Base-by-base conservation (phyloP, 148 eudicot species). In the Talinum fruticosum region DNA sequence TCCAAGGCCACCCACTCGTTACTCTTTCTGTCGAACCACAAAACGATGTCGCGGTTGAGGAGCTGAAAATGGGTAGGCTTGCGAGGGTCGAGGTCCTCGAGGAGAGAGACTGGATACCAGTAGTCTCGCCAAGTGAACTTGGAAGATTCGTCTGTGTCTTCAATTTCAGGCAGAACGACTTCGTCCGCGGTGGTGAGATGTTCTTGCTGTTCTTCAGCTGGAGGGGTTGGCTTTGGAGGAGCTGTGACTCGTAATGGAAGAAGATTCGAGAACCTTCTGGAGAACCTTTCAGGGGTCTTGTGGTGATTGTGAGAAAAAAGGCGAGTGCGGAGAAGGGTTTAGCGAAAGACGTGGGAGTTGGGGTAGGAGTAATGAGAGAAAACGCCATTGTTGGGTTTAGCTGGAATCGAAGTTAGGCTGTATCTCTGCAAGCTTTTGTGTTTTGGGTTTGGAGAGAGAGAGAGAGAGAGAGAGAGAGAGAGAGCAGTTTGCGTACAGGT, bases 121-220 rank as follows among this genome's bases (percentile, higher is more conserved):
- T 93, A 94, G 72, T 96, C 99, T 44, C 97, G 80, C 99, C 99
- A 96, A 7, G 89, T 87, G 78, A 96, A 96, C 64, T 88, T 93
- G 0, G 88, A 71, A 1, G 87, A 51, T 28, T 70, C 67, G n/a
- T 88, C 89, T 41, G 37, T 16, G 66, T 72, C 57, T 26, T 83
- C 80, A 29, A 7, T 30, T 10, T 64, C 84, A 44, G 54, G 69
- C 5, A 75, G 78, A 61, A 35, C 65, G 59, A 30, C 70, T 66
- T 80, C 83, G 66, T 76, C 64, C 37, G n/a, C 82, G 26, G 72
- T 32, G 13, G 66, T 26, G 66, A 83, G 21, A 10, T 79, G 62
- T 30, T 64, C 47, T 47, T 74, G 66, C 10, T 69, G 73, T 41
- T 76, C 65, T 34, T 66, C 45, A 2, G 36, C 23, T 2, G 41